Evolutionary conservation across 2,329 filamentous ascomycete species (phyloP), one percentile per base, ranked within the genome.

Genomic region (Diatrype stigma): DNA sequence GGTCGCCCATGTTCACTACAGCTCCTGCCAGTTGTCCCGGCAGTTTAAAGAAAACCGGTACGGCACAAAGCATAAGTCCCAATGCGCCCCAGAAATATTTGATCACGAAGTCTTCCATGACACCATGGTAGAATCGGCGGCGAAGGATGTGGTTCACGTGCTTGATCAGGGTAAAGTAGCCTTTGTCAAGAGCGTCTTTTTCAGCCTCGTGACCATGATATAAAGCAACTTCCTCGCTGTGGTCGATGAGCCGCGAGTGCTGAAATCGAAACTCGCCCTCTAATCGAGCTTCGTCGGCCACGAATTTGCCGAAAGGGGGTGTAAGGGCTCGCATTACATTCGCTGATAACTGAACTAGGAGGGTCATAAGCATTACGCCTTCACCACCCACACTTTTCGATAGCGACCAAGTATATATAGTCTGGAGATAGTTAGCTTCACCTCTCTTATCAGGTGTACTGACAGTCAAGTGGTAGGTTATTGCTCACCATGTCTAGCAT

Each of bases 81-180:
- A 99, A 71, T 2, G 94, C 93, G 38, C 94, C 94, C 94, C 94
- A 99, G 72, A 97, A 94, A 68, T 99, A 99, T 71, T 99, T 99
- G 71, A 99, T 96, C 51, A 97, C 90, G 70, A 96, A 99, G 69
- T 99, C 94, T 68, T 99, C 94, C 93, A 97, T 96, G 63, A 99
- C 87, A n/a, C 92, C 93, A 68, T 99, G 93, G 69, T 97, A 97
- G 68, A 99, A 89, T 46, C 94, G 84, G 55, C 90, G 80, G 37
- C 92, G 82, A 55, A 99, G 73, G 58, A 97, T 96, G 64, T 96
- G 86, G 70, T 99, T 99, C 66, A 99, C 93, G 71, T 99, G 94
- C 73, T 96, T 97, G 75, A 99, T 99, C 35, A 99, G 79, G 2
- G 94, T 99, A 66, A 99, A 99, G 71, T 99, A 99, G 16, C 94